Evolutionary conservation across 768 basidiomycete genomes (phyloP), one percentile per base, ranked within the genome.

Genomic region (Tephrocybe sp.): DNA sequence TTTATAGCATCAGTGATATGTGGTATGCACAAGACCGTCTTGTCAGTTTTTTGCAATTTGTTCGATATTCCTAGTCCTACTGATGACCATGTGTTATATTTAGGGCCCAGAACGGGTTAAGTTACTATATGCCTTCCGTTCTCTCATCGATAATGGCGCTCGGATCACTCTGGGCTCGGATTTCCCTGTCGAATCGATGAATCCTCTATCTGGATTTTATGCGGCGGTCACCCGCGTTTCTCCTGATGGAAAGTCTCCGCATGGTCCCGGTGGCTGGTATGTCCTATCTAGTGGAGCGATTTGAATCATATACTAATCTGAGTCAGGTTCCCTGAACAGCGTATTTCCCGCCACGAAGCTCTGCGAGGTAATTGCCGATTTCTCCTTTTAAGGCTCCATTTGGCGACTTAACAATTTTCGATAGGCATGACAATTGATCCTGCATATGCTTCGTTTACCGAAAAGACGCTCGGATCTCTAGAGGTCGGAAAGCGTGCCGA

Each of bases 111-210:
- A 92, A 55, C 80, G 94, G 37, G 82, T 95, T 41, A 89, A 88
- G 61, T 77, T 80, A 8, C 76, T 94, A 3, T 97, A 97, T 60
- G 91, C 94, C 0, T 97, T 94, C 77, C 82, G 84, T 16, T 80
- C 84, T 37, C 71, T 88, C 23, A 61, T 86, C 27, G 76, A 84
- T 57, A 77, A 75, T 48, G 82, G 83, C 41, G 82, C 82, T 47
- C 69, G 79, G 49, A 82, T 94, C 47, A 81, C 88, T 2, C 67
- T 95, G 19, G 93, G 94, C 12, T 91, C 90, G 3, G 93, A 95
- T 68, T 90, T 88, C 55, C 94, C 94, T 1, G 91, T 97, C 25
- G 94, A 94, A 60, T 76, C 78, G 30, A 76, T 92, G 66, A 90
- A 93, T 61, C 94, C 94, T 11, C 73, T 97, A 31, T 71, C 79